These are phyloP conservation scores for Escallonia rubra DNA, from an alignment of 129 eudicot genomes.

Conservation along the genomic window DNA sequence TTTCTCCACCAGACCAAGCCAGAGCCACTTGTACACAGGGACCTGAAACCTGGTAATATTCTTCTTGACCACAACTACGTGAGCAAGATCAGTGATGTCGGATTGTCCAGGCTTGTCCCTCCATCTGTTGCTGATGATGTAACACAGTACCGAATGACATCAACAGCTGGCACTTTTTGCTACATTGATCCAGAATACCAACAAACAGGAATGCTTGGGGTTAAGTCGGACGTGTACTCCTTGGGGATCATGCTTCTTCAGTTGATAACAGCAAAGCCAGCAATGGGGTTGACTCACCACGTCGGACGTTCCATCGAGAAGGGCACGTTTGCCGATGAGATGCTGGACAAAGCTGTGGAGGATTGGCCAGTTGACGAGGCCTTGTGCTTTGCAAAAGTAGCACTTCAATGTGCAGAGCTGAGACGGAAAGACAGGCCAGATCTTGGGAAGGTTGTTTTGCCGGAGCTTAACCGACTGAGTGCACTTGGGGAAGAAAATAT, in stretches of 20 bases:
- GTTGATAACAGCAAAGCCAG: conserved; percentile 49
- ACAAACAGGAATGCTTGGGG: conserved; percentile 79
- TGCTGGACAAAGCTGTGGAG: conserved; percentile 47
- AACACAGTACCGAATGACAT: conserved; percentile 68
- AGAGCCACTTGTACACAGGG: conserved; percentile 76
- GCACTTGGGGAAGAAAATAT: conserved; percentile 49
- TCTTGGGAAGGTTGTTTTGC: conserved; percentile 57
- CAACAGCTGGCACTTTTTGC: conserved; percentile 70
- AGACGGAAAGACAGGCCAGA: conserved; percentile 76
- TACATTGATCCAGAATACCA: conserved; percentile 85
- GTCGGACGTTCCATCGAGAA: conserved; percentile 34
- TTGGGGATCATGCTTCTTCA: conserved; percentile 61
- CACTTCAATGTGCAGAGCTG: conserved; percentile 62
- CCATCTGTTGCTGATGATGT: conserved; percentile 50
- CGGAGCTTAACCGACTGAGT: conserved; percentile 48
- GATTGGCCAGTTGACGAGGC: conserved; percentile 76
- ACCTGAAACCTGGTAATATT: conserved; percentile 73
- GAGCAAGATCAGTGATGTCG: conserved; percentile 73
- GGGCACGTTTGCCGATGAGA: conserved; percentile 28
- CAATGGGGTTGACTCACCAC: conserved; percentile 60
- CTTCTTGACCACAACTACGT: conserved; percentile 62
- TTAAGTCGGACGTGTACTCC: conserved; percentile 69
- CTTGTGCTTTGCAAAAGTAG: conserved; percentile 41
- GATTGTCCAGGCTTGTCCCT: conserved; percentile 70
- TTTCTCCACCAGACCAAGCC: conserved; percentile 81